Evolutionary conservation across 2,329 filamentous ascomycete genomes (phyloP).

Genomic region (Exophiala sp.): DNA sequence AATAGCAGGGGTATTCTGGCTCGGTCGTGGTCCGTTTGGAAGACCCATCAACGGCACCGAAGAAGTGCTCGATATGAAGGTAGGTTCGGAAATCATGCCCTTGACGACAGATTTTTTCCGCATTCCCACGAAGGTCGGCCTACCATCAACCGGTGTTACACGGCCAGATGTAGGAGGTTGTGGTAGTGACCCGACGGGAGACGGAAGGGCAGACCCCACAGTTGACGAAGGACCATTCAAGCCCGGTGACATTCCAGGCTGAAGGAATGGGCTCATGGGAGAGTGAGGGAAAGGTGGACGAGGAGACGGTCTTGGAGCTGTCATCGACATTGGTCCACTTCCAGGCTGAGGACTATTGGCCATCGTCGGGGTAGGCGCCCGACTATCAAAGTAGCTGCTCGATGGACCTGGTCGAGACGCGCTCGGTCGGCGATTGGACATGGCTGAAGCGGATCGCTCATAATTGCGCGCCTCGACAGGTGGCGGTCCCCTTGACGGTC

Average conservation of each 20-base stretch:
- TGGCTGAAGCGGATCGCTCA: slow-evolving; percentile 39
- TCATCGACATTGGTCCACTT: slow-evolving; percentile 6
- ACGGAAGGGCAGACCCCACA: slow-evolving; percentile 40
- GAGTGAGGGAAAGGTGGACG: slow-evolving; percentile 24
- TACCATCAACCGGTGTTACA: slow-evolving; percentile 31
- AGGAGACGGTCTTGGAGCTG: slow-evolving; percentile 20
- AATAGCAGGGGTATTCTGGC: slow-evolving; percentile 45
- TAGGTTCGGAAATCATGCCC: slow-evolving; percentile 60
- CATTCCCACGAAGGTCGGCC: slow-evolving; percentile 22
- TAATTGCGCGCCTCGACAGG: slow-evolving; percentile 20
- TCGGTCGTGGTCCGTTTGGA: slow-evolving; percentile 39
- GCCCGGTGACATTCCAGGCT: slow-evolving; percentile 13
- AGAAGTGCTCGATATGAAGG: slow-evolving; percentile 51
- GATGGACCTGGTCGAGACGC: slow-evolving; percentile 34
- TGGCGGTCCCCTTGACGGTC: slow-evolving; percentile 14
- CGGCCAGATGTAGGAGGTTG: slow-evolving; percentile 44
- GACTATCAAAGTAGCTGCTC: slow-evolving; percentile 21
- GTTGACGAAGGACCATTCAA: slow-evolving; percentile 14
- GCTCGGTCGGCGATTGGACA: slow-evolving; percentile 39
- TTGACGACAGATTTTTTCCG: slow-evolving; percentile 60
- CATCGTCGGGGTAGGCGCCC: slow-evolving; percentile 33
- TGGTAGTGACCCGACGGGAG: slow-evolving; percentile 39
- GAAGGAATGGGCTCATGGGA: slow-evolving; percentile 32
- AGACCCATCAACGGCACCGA: slow-evolving; percentile 58
- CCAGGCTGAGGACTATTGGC: slow-evolving; percentile 13